Percentiles rank a stretch among this genome's conserved stretches.
Evolutionary conservation across 495 filamentous ascomycete genomes (phyloP).

Genomic region (Daldinia vernicosa): DNA sequence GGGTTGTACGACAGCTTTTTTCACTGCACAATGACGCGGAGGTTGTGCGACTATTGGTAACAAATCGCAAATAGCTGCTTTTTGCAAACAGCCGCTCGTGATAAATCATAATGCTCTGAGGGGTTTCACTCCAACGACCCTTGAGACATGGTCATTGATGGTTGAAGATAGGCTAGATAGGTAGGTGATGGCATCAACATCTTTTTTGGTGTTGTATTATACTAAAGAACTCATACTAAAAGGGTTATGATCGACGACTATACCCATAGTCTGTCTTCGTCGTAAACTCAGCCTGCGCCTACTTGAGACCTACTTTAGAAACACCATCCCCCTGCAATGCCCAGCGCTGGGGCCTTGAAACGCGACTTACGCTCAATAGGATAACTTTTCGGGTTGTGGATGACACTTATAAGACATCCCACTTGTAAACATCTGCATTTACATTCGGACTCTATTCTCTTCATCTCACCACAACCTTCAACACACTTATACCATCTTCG

Average conservation of each 20-base stretch:
- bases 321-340: slow-evolving; percentile 23
- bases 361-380: slow-evolving; percentile 27
- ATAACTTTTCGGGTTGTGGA: slow-evolving; percentile 2
- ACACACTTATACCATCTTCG: slow-evolving; percentile 4
- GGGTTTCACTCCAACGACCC: slow-evolving; percentile 19
- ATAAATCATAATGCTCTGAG: slow-evolving; percentile 27
- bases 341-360: slow-evolving; percentile 23
- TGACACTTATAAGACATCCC: slow-evolving; percentile 26
- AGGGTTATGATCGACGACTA: slow-evolving; percentile 7
- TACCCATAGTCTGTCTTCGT: not conserved
- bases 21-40: slow-evolving; percentile 36
- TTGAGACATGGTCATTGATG: slow-evolving; percentile 18
- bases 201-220: slow-evolving; percentile 14
- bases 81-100: slow-evolving; percentile 13
- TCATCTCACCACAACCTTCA: slow-evolving; percentile 14
- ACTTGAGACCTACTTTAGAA: slow-evolving; percentile 12
- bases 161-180: slow-evolving; percentile 17
- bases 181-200: slow-evolving; percentile 13
- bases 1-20: slow-evolving; percentile 3
- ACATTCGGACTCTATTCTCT: slow-evolving; percentile 6
- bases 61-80: slow-evolving; percentile 1
- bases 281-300: slow-evolving; percentile 26
- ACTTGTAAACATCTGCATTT: slow-evolving; percentile 1
- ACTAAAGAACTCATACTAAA: slow-evolving; percentile 6
- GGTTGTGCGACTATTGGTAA: slow-evolving; percentile 9